Percentiles rank a stretch among this genome's conserved stretches.
phyloP scores from a whole-genome alignment of 2,329 filamentous ascomycete genomes.

The Tolypocladium cylindrosporum region DNA sequence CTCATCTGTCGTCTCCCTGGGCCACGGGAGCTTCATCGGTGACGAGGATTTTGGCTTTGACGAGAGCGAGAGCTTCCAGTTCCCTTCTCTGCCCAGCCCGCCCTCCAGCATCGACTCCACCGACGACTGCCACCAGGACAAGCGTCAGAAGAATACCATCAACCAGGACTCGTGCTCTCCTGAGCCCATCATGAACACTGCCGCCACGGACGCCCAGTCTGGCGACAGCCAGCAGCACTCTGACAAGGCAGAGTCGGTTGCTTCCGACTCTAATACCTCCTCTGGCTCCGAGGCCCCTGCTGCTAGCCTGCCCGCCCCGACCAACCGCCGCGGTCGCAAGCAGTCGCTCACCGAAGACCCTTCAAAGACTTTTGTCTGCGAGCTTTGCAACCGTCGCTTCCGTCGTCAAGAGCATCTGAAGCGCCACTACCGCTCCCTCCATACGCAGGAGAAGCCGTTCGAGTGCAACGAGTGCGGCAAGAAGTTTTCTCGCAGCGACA shows the following conservation, averaged over 20 bases:
- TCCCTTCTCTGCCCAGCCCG: constrained; percentile 53
- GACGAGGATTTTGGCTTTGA: constrained; percentile 70
- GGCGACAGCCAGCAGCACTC: constrained; percentile 24
- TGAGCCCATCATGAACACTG: constrained; percentile 33
- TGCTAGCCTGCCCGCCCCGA: constrained; percentile 41
- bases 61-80: constrained; percentile 51
- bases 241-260: constrained; percentile 23
- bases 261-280: constrained; percentile 26
- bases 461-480: constrained; percentile 97
- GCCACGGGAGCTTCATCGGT: constrained; percentile 69
- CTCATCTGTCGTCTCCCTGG: constrained; percentile 56
- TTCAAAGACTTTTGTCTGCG: constrained; percentile 96
- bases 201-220: constrained; percentile 22
- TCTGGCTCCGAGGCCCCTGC: constrained; percentile 35
- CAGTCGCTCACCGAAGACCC: constrained; percentile 96
- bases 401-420: constrained; percentile 97
- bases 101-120: constrained; percentile 24
- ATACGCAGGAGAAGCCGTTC: constrained; percentile 98
- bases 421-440: constrained; percentile 94
- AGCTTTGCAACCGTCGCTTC: constrained; percentile 93
- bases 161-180: constrained; percentile 31
- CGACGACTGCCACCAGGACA: constrained; percentile 41
- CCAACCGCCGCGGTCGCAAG: constrained; percentile 92
- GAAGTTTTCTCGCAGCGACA: constrained; percentile 97
- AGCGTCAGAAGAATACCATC: constrained; percentile 44